Evolutionary conservation across 2,329 filamentous ascomycete genomes (phyloP), one percentile per base, ranked within the genome.

Genomic region (Podosphaera fusca): DNA sequence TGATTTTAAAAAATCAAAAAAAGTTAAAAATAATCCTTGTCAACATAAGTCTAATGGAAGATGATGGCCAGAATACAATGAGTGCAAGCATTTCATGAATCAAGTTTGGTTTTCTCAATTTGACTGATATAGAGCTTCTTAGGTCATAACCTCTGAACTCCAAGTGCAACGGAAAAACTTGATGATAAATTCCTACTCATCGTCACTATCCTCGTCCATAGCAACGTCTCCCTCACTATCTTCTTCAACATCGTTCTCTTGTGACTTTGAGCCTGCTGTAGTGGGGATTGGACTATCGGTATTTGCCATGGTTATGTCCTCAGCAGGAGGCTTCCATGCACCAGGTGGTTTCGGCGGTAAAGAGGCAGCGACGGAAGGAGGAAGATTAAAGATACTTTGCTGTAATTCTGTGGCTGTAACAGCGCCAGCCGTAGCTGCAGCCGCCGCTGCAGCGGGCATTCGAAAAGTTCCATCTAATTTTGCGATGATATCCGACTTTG

Each of bases 401-500:
- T 88, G 84, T 51, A 86, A 74, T 62, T 85, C 82, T 2, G 84
- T 87, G 63, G 84, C 78, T 64, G 80, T 77, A 56, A 80, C 77
- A 46, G 72, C 73, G 56, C 73, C 72, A 57, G 76, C 74, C 46
- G 72, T 73, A 56, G 73, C 72, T 57, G 76, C 74, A 34, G 72
- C 74, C 10, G 35, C 35, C 10, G 21, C 21, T 34, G 74, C 71
- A 46, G 74, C 71, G 12, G 86, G 81, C 63, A 85, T 76, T 66
- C 82, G 82, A 71, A 88, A 95, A 12, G 87, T 90, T 60, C 92
- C 92, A 63, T 95, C 89, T 56, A 98, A 80, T 70, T 94, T 95
- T 38, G 87, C 81, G 60, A 98, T 80, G 31, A 85, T 84, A 68
- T 95, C 77, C 2, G 89, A 95, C 67, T 90, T 90, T 58, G 82